Evolutionary conservation across 2,329 filamentous ascomycete genomes (phyloP).

Genomic region (Ploettnerulaceae sp.): DNA sequence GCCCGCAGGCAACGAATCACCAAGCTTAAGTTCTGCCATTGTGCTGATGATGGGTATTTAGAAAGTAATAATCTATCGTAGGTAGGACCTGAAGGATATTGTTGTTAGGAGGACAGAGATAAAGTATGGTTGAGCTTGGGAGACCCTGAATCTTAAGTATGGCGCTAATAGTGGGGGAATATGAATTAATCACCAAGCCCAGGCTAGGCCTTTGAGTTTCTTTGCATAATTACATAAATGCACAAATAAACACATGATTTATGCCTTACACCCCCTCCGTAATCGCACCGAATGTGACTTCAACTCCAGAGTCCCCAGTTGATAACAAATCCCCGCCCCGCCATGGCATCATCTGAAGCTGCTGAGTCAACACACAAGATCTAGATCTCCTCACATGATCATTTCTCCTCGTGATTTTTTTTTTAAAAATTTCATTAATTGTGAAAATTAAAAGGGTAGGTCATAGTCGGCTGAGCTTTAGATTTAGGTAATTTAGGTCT

Average conservation of each 20-base stretch:
- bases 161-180: conserved; percentile 17
- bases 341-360: conserved; percentile 2
- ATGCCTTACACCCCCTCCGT: background rate
- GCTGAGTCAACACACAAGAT: background rate
- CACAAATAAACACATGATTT: background rate
- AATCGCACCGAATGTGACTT: too few relatives aligned
- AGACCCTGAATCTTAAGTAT: conserved; percentile 8
- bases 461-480: too few relatives aligned
- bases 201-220: too few relatives aligned
- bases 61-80: background rate
- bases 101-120: background rate
- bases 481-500: too few relatives aligned
- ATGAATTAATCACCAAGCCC: too few relatives aligned
- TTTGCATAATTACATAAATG: conserved; percentile 7
- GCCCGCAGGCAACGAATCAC: conserved; percentile 76
- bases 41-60: conserved; percentile 5
- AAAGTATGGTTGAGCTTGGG: background rate
- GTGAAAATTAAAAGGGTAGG: too few relatives aligned
- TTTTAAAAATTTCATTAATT: too few relatives aligned
- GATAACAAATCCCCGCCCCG: conserved; percentile 3
- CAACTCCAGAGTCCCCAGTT: background rate
- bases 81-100: background rate
- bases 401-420: background rate
- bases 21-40: conserved; percentile 47
- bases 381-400: background rate